Evolutionary conservation across 139 green algal species (phyloP).

Genomic region (Dunaliella sp.): DNA sequence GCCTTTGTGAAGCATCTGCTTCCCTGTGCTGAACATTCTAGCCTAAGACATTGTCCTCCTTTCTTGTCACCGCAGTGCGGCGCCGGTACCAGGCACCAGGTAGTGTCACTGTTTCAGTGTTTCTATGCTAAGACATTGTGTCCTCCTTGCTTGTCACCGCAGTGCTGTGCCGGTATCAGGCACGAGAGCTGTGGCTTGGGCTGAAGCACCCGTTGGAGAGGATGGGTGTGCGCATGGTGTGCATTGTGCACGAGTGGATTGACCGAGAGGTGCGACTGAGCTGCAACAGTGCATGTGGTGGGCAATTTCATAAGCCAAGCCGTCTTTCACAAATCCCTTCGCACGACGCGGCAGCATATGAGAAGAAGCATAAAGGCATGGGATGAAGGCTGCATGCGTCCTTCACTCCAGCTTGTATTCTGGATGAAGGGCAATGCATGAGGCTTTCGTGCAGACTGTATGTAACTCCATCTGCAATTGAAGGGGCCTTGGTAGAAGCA

Average conservation of each 20-base stretch:
- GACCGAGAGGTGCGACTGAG: conserved; percentile 7
- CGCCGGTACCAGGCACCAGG: conserved; percentile 8
- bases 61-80: conserved; percentile 8
- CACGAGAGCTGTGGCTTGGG: conserved; percentile 6
- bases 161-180: conserved; percentile 15
- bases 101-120: background rate
- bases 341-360: too few relatives aligned
- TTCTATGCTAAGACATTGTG: background rate
- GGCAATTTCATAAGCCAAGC: too few relatives aligned
- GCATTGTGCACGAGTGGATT: conserved; percentile 5
- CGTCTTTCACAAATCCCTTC: too few relatives aligned
- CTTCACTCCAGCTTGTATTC: too few relatives aligned
- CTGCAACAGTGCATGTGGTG: too few relatives aligned
- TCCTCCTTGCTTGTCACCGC: background rate
- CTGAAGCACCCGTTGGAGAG: conserved; percentile 1
- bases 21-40: background rate
- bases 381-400: too few relatives aligned
- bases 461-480: too few relatives aligned
- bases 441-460: too few relatives aligned
- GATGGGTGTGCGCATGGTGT: background rate
- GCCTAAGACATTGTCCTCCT: background rate
- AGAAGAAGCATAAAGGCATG: too few relatives aligned
- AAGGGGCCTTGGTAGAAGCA: too few relatives aligned
- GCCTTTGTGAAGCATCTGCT: background rate
- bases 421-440: too few relatives aligned